These are phyloP conservation scores for Picocystis sp. DNA, from an alignment of 163 green algal species.

Conservation along the genomic window DNA sequence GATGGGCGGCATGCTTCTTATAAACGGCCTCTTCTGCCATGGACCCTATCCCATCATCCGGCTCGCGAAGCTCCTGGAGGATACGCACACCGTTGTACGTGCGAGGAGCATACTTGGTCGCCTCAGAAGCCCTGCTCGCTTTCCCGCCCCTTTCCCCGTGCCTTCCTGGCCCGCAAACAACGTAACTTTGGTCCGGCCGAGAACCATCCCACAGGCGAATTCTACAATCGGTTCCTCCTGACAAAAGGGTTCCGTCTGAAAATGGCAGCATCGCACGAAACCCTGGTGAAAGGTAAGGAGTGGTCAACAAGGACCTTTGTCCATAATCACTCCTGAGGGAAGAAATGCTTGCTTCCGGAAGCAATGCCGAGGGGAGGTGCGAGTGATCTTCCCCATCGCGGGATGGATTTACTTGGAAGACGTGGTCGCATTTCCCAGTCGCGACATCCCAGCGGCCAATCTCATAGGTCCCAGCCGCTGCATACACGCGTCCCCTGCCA, in stretches of 20 bases:
- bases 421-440: slow-evolving; percentile 40
- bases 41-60: slow-evolving; percentile 4
- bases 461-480: slow-evolving; percentile 35
- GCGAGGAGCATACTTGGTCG: neutral
- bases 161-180: slow-evolving; percentile 35
- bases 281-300: slow-evolving; percentile 4
- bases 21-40: slow-evolving; percentile 7
- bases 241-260: slow-evolving; percentile 33
- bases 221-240: slow-evolving; percentile 37
- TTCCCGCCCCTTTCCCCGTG: slow-evolving; percentile 1
- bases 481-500: slow-evolving; percentile 48
- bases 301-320: neutral
- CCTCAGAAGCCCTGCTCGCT: neutral
- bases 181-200: slow-evolving; percentile 29
- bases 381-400: neutral
- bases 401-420: slow-evolving; percentile 3
- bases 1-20: slow-evolving; percentile 17
- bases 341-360: neutral
- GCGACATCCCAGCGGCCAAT: slow-evolving; percentile 59
- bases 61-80: slow-evolving; percentile 34
- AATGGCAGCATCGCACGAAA: slow-evolving; percentile 39
- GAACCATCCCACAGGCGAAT: slow-evolving; percentile 32
- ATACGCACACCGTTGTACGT: slow-evolving; percentile 20
- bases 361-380: neutral
- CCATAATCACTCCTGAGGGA: slow-evolving; percentile 2